Conservation (phyloP, 352 stramenopile genomes). For the Globisporangium nagaii region DNA sequence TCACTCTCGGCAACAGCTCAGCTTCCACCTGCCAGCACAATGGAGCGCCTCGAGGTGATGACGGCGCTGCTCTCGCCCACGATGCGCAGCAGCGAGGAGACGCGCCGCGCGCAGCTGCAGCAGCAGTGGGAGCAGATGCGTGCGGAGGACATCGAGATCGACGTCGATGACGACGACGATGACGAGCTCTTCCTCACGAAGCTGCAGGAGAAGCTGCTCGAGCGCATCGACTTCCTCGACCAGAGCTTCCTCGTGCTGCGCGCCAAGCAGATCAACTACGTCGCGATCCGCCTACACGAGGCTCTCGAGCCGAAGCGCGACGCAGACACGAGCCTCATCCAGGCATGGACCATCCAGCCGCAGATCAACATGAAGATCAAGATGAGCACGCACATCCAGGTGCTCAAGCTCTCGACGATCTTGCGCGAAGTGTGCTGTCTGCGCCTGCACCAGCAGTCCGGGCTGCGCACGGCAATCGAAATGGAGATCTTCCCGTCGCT, state of each 20-base stretch:
- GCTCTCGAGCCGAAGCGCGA: conserved; percentile 70
- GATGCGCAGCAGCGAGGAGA: conserved; percentile 11
- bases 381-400: conserved; percentile 70
- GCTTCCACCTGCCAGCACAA: conserved; percentile 13
- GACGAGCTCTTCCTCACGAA: conserved; percentile 60
- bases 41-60: conserved; percentile 58
- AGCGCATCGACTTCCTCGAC: conserved; percentile 38
- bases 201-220: conserved; percentile 68
- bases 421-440: conserved; percentile 64
- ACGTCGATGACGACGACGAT: conserved; percentile 34
- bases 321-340: conserved; percentile 47
- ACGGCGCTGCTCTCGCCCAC: conserved; percentile 36
- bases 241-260: conserved; percentile 63
- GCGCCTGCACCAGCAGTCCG: conserved; percentile 50
- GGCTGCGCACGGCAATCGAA: conserved; percentile 35
- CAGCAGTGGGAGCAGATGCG: conserved; percentile 3
- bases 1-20: too few relatives aligned
- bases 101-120: conserved; percentile 1
- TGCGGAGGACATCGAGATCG: conserved; percentile 35
- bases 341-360: conserved; percentile 76
- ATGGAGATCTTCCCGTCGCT: conserved; percentile 83
- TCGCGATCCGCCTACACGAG: conserved; percentile 65
- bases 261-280: conserved; percentile 56
- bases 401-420: conserved; percentile 86
- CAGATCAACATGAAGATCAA: conserved; percentile 56